Percentiles rank a stretch among this genome's conserved stretches.
Conservation (phyloP, 208 protist genomes). For the Trichomonas vaginalis region DNA sequence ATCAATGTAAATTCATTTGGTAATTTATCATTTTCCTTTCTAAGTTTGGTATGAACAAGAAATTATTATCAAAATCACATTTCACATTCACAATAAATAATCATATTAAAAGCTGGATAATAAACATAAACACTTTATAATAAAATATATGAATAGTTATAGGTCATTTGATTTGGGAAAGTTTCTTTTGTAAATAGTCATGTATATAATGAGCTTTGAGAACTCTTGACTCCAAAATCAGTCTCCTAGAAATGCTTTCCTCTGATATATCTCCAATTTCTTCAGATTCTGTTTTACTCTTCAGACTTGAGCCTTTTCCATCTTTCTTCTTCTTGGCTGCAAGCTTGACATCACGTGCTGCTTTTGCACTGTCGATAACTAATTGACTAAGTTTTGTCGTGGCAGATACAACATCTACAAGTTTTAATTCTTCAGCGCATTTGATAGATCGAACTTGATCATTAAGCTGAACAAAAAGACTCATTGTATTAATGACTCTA, state of each 20-base stretch:
- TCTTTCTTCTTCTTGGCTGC: not conserved
- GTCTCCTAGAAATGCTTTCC: not conserved
- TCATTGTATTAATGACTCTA: not conserved
- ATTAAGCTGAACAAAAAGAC: not conserved
- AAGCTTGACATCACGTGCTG: not conserved
- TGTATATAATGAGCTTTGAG: not conserved
- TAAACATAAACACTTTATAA: too few species aligned
- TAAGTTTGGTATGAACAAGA: too few species aligned
- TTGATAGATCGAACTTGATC: not conserved
- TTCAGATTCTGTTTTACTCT: not conserved
- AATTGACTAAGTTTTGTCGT: not conserved
- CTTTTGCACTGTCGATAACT: not conserved
- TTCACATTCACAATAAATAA: too few species aligned
- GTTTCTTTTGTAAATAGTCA: not conserved
- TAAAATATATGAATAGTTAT: not conserved
- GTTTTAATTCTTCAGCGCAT: not conserved
- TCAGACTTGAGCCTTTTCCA: not conserved
- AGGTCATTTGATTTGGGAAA: not conserved
- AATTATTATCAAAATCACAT: too few species aligned
- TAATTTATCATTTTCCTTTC: too few species aligned
- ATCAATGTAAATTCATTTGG: too few species aligned
- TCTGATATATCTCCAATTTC: not conserved
- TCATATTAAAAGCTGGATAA: too few species aligned
- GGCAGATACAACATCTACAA: not conserved
- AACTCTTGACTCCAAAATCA: not conserved